phyloP scores from a whole-genome alignment of 495 filamentous ascomycete species.

The Astrothelium macrocarpum region DNA sequence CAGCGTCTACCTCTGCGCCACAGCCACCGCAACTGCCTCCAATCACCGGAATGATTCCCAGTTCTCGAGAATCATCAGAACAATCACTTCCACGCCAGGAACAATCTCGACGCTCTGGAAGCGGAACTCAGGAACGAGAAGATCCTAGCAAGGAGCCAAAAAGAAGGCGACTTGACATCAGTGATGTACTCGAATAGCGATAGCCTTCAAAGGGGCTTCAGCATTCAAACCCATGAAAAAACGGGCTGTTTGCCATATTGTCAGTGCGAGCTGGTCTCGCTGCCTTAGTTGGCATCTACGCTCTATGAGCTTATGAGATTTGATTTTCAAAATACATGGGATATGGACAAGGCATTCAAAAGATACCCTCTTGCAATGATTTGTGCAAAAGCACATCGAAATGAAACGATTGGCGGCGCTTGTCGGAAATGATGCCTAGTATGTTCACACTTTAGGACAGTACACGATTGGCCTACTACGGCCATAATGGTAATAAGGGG shows the following conservation, averaged over 20 bases:
- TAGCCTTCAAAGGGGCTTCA: not conserved
- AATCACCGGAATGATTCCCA: not conserved
- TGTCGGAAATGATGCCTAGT: not conserved
- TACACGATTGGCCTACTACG: not conserved
- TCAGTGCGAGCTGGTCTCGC: slow-evolving; percentile 3
- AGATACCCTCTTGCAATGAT: slow-evolving; percentile 4
- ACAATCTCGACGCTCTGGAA: not conserved
- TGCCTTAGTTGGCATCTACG: not conserved
- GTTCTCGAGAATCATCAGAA: not conserved
- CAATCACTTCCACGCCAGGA: not conserved
- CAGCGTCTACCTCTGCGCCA: not conserved
- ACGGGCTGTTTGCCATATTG: not conserved
- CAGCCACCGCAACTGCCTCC: not conserved
- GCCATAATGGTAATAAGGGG: not conserved
- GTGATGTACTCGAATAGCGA: slow-evolving; percentile 2
- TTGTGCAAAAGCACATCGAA: not conserved
- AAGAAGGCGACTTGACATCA: slow-evolving; percentile 7
- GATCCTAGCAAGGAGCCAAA: not conserved
- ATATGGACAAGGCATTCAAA: not conserved
- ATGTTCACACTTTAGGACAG: not conserved
- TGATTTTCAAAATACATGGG: not conserved
- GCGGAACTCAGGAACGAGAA: not conserved
- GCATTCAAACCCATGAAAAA: not conserved
- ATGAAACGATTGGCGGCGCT: not conserved
- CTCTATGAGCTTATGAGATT: not conserved